Evolutionary conservation across 768 basidiomycete species (phyloP), one percentile per base, ranked within the genome.

Genomic region (Phaeotremella fagi): DNA sequence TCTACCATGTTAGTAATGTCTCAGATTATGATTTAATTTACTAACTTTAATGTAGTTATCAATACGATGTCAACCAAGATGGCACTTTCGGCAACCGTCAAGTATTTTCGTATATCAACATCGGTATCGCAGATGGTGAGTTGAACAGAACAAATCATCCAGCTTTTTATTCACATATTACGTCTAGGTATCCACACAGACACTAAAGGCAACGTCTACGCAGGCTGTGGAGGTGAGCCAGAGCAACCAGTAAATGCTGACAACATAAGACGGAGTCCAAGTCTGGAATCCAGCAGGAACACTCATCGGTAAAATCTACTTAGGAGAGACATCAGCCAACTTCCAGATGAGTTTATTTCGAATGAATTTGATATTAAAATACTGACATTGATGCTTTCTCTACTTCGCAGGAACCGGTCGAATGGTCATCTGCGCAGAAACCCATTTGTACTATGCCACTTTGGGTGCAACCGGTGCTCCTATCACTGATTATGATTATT

Each of bases 1-100:
- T 79, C 85, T 4, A 85, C 85, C 0, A 81, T 88, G 86, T 84
- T 62, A 68, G 83, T 64, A 26, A 4, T 36, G 18, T 24, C 42
- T 12, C 23, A 46, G 14, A 52, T 15, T 28, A 20, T n/a, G 26
- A 15, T n/a, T n/a, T n/a, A n/a, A n/a, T n/a, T n/a, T n/a, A n/a
- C n/a, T n/a, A n/a, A n/a, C 27, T 20, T n/a, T 9, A 14, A 23
- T 2, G n/a, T 28, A 70, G 68, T 45, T 74, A 74, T 52, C 59
- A 57, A 23, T 74, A 54, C 52, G 57, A 64, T 41, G 72, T 74
- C 18, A 50, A 56, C 14, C 44, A 56, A 7, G 57, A 66, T 37
- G 72, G 72, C 1, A 62, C 56, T 11, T 70, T 57, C 28, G 31
- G 25, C 3, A 60, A 63, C 45, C 53, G 69, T 26, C 38, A 57